These are phyloP conservation scores for Blastocystis hominis DNA, from an alignment of 352 stramenopile genomes.

Conservation along the genomic window DNA sequence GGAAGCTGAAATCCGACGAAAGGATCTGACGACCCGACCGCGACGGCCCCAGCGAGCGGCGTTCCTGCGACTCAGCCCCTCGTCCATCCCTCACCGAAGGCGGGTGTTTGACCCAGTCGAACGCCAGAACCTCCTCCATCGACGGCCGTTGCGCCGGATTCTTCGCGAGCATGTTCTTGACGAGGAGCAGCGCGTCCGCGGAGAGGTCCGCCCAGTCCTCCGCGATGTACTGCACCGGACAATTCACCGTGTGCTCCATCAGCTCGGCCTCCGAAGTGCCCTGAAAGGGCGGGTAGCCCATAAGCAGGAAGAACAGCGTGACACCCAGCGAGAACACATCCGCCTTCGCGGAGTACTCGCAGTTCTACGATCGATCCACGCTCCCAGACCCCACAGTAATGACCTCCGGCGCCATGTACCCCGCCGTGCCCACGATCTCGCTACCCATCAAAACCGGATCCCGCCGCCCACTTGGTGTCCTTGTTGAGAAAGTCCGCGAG, in stretches of 20 bases:
- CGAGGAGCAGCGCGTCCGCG: background rate
- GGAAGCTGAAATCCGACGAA: background rate
- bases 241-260: background rate
- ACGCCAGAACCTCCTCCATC: conserved; percentile 3
- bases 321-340: background rate
- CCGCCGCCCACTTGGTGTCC: background rate
- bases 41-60: background rate
- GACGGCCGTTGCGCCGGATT: background rate
- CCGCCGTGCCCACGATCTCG: conserved; percentile 10
- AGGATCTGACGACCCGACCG: background rate
- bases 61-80: background rate
- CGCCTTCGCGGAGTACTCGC: conserved; percentile 9
- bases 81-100: background rate
- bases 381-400: background rate
- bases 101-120: background rate
- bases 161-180: background rate
- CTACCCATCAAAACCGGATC: background rate
- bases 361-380: background rate
- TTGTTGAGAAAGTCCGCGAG: background rate
- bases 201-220: background rate
- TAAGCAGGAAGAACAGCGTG: background rate
- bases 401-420: conserved; percentile 4
- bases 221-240: background rate
- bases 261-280: background rate
- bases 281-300: background rate